phyloP scores from a whole-genome alignment of 768 basidiomycete genomes.

The Kockovaella imperatae region DNA sequence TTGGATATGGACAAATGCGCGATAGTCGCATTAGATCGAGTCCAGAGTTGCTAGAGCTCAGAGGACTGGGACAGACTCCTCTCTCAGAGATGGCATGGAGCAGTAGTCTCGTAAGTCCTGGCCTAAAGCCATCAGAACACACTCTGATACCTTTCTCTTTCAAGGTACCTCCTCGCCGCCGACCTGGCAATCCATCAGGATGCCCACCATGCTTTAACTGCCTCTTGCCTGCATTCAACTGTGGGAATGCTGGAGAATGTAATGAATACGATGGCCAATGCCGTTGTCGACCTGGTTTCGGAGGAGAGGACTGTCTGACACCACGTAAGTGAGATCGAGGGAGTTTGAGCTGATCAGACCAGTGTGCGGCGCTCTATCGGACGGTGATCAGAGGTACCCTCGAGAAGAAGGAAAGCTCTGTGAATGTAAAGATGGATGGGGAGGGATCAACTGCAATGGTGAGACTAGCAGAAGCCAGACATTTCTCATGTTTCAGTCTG shows the following conservation, averaged over 20 bases:
- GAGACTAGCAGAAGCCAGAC: conserved; percentile 23
- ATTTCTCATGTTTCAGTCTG: conserved; percentile 57
- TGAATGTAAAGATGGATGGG: conserved; percentile 90
- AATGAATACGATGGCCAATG: conserved; percentile 91
- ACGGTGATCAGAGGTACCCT: conserved; percentile 74
- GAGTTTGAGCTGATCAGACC: neutral
- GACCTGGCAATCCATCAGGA: conserved; percentile 2
- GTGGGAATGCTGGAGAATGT: conserved; percentile 86
- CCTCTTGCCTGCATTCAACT: conserved; percentile 78
- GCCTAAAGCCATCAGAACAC: no score
- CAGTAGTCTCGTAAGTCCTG: no score
- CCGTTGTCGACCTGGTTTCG: conserved; percentile 95
- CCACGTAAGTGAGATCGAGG: conserved; percentile 60
- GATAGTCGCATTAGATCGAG: no score
- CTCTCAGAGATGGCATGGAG: no score
- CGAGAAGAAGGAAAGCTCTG: conserved; percentile 68
- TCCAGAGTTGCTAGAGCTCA: no score
- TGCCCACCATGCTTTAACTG: conserved; percentile 82
- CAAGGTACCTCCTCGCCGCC: conserved; percentile 6
- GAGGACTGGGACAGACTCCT: no score
- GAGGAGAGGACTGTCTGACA: conserved; percentile 85
- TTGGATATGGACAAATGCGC: no score
- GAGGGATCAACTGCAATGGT: conserved; percentile 97
- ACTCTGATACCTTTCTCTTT: no score
- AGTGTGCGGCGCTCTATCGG: conserved; percentile 93